A percentile compares a stretch with the other conserved stretches of the same genome.
phyloP scores from a whole-genome alignment of 768 basidiomycete genomes.

The Hericium alpestre region DNA sequence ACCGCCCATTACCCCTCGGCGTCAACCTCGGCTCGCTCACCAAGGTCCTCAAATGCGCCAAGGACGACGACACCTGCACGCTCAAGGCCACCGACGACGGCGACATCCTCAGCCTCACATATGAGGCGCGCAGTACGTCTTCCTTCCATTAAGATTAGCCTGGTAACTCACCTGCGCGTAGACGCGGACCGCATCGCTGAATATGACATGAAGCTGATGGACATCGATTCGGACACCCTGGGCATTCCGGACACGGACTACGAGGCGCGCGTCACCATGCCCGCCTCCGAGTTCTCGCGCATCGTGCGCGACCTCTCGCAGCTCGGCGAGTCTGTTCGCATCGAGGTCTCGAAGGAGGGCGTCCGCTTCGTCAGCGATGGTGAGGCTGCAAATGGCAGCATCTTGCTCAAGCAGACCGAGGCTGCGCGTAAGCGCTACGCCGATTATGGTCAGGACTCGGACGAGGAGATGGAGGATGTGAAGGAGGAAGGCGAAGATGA shows the following conservation, averaged over 20 bases:
- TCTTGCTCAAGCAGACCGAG: conserved; percentile 71
- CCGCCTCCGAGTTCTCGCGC: conserved; percentile 76
- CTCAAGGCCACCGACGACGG: conserved; percentile 87
- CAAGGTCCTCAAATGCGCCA: conserved; percentile 95
- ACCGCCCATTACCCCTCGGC: conserved; percentile 87
- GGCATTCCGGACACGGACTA: conserved; percentile 97
- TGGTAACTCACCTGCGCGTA: conserved; percentile 20
- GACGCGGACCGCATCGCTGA: conserved; percentile 90
- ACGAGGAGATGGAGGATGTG: conserved; percentile 21
- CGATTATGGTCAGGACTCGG: conserved; percentile 14
- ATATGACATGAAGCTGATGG: conserved; percentile 99
- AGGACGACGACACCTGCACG: conserved; percentile 87
- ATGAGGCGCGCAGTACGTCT: conserved; percentile 77
- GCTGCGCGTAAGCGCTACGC: conserved; percentile 11
- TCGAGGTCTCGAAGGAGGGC: conserved; percentile 94
- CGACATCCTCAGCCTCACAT: conserved; percentile 79
- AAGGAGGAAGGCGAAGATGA: conserved; percentile 37
- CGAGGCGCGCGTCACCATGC: conserved; percentile 84
- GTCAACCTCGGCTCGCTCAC: conserved; percentile 80
- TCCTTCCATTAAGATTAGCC: neutral
- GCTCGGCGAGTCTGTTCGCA: conserved; percentile 88
- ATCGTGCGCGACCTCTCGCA: conserved; percentile 87
- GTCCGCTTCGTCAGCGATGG: conserved; percentile 89
- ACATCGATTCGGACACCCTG: conserved; percentile 91
- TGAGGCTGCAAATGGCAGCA: conserved; percentile 84